phyloP scores from a whole-genome alignment of 179 eudicot species.

The Drosera spatulata region DNA sequence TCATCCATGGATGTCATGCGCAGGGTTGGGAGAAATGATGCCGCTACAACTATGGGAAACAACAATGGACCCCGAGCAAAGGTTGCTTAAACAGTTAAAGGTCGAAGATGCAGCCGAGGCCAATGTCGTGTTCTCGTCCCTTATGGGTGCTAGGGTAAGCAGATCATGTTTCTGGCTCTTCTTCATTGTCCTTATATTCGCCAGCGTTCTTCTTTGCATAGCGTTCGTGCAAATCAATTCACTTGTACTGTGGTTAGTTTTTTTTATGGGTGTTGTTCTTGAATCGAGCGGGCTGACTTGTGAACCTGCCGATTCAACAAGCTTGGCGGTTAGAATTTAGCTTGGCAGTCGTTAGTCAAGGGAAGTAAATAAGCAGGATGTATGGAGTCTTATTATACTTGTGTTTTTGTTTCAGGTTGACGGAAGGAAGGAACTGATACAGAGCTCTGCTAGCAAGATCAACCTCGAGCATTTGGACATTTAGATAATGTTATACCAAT shows the following conservation, averaged over 20 bases:
- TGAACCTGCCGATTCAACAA: background rate
- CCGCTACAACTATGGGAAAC: too few relatives aligned
- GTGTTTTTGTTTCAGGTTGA: constrained; percentile 51
- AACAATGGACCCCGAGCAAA: too few relatives aligned
- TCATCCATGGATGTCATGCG: too few relatives aligned
- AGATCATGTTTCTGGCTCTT: background rate
- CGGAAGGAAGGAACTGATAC: constrained; percentile 65
- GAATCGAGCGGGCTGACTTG: background rate
- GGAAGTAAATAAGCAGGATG: background rate
- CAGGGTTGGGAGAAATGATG: too few relatives aligned
- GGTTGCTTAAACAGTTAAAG: too few relatives aligned
- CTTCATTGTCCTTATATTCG: background rate
- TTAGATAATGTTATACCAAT: constrained; percentile 9
- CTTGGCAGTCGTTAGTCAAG: too few relatives aligned
- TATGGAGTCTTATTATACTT: background rate
- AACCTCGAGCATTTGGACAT: constrained; percentile 68
- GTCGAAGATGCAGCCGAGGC: too few relatives aligned
- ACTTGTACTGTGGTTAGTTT: too few relatives aligned
- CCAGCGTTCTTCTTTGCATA: too few relatives aligned
- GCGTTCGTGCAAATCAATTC: too few relatives aligned
- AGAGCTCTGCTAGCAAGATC: constrained; percentile 41
- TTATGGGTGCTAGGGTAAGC: constrained; percentile 87
- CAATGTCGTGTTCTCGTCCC: constrained; percentile 76
- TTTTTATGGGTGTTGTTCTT: background rate
- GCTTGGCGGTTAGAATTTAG: too few relatives aligned